A percentile compares a stretch with the other conserved stretches of the same genome.
Evolutionary conservation across 1,284 basidiomycete genomes (phyloP).

Genomic region (Mycena sp.): DNA sequence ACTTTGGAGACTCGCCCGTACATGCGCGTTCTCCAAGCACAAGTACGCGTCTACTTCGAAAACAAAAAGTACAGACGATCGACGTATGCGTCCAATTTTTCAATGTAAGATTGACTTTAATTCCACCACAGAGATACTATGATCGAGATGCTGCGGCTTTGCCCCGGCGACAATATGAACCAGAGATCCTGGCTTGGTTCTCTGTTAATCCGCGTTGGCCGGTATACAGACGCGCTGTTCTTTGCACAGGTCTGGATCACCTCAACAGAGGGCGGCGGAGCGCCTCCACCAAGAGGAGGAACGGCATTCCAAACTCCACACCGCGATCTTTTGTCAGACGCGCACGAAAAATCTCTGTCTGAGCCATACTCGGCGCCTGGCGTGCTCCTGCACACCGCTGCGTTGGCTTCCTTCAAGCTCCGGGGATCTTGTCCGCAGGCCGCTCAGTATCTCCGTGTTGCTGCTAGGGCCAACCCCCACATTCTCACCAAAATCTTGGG

Average conservation of each 20-base stretch:
- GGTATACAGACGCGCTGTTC: slow-evolving; percentile 43
- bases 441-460: slow-evolving; percentile 41
- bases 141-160: slow-evolving; percentile 48
- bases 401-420: slow-evolving; percentile 44
- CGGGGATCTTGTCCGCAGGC: slow-evolving; percentile 43
- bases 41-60: slow-evolving; percentile 43
- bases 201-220: slow-evolving; percentile 39
- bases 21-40: slow-evolving; percentile 48
- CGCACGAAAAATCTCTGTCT: slow-evolving; percentile 10
- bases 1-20: slow-evolving; percentile 46
- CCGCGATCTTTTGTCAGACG: slow-evolving; percentile 4
- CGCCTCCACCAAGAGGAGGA: slow-evolving; percentile 33
- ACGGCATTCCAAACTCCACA: slow-evolving; percentile 35
- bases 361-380: slow-evolving; percentile 16
- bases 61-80: slow-evolving; percentile 37
- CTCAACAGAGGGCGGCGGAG: not conserved
- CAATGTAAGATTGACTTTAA: too few relatives aligned
- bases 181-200: slow-evolving; percentile 45
- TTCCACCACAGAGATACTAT: slow-evolving; percentile 35
- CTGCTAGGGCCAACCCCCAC: slow-evolving; percentile 39
- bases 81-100: slow-evolving; percentile 37
- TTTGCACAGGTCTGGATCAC: slow-evolving; percentile 40
- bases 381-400: slow-evolving; percentile 41
- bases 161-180: slow-evolving; percentile 45
- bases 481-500: slow-evolving; percentile 44